Evolutionary conservation across 2,329 filamentous ascomycete species (phyloP), one percentile per base, ranked within the genome.

Genomic region (Cytospora leucostoma): DNA sequence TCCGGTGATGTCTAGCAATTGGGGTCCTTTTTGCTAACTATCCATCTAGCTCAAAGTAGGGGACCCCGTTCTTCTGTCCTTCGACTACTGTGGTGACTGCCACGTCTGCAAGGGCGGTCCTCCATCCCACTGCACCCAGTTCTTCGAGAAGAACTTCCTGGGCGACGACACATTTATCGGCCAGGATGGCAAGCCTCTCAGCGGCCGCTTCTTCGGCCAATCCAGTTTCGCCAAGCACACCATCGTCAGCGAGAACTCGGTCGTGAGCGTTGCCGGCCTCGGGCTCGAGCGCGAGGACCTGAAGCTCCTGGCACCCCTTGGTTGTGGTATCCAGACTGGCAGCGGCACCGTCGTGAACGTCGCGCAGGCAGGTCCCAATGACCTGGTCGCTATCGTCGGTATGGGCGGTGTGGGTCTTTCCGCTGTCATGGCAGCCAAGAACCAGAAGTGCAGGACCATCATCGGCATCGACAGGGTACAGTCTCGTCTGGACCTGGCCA

Each of bases 61-160:
- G 38, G 80, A 83, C 64, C 74, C 78, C 1, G 79, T 82, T 5
- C 69, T 83, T 15, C 71, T 82, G 5, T 80, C 79, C 17, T 83
- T 81, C 68, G 73, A 76, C n/a, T 78, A 75, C 62, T 83, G 81
- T 71, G 68, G 73, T 4, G 66, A 67, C 3, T 85, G 83, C 71
- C 71, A 78, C n/a, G 73, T 77, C 15, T 85, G 83, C 71, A 72
- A 73, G n/a, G 72, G 71, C 0, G 77, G 76, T 5, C 75, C 78
- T 35, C 77, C 77, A 0, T 79, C 79, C 0, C 78, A 84, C 70
- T 86, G 83, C 72, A 67, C 71, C 55, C 68, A 74, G n/a, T 84
- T 81, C 69, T 77, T 76, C 57, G 71, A 74, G 5, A 74, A 79
- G 66, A 85, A 85, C 70, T 85, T 84, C 70, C 82, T 82, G 54